Percentiles rank a stretch among this genome's conserved stretches.
Evolutionary conservation across 805 yeast species (phyloP).

Genomic region (Ogataea nitratoaversa): DNA sequence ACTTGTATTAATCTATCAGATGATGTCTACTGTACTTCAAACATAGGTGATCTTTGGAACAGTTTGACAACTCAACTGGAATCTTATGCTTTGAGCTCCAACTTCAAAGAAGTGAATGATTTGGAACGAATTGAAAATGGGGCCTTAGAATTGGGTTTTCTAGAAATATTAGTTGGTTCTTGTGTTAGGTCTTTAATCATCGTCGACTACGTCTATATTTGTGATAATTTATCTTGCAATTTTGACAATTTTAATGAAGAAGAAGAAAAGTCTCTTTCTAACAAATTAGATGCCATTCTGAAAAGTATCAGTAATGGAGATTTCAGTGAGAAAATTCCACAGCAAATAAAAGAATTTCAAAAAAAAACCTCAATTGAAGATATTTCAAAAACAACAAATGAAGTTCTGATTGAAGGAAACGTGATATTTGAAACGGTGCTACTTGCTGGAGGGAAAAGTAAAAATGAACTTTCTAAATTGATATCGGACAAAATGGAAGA

Average conservation of each 20-base stretch:
- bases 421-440: neutral
- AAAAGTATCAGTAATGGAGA: neutral
- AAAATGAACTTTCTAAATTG: neutral
- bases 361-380: neutral
- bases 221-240: neutral
- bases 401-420: neutral
- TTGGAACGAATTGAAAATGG: neutral
- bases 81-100: neutral
- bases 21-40: neutral
- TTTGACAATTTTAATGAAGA: neutral
- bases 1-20: constrained; percentile 1
- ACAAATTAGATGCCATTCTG: neutral
- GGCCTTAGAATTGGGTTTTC: constrained; percentile 2
- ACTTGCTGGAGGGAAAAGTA: neutral
- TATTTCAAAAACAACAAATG: too few relatives aligned
- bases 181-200: constrained; percentile 1
- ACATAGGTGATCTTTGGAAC: neutral
- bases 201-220: neutral
- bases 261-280: neutral
- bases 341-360: neutral
- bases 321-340: neutral
- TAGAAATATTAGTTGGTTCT: constrained; percentile 5
- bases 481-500: neutral
- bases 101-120: neutral
- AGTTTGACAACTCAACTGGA: neutral